These are phyloP conservation scores for Lepidium aucheri DNA, from an alignment of 345 rosid species.

Conservation along the genomic window DNA sequence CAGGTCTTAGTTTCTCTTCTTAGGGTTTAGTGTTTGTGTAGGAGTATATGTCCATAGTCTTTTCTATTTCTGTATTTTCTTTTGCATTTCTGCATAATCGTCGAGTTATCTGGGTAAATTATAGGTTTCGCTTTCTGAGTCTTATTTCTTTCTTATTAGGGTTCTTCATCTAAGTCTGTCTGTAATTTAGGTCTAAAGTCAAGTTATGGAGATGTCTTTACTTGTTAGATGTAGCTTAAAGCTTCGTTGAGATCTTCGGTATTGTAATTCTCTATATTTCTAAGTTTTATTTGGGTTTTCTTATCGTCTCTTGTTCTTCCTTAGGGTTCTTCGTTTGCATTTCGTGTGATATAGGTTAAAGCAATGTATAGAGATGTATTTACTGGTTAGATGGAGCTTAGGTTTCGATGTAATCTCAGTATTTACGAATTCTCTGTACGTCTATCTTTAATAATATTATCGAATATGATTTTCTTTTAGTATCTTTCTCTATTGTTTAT, in stretches of 20 bases:
- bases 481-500: not conserved
- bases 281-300: not conserved
- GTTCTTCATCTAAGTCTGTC: not conserved
- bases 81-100: not conserved
- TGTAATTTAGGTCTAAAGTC: not conserved
- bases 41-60: slow-evolving; percentile 16
- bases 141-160: not conserved
- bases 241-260: too few relatives aligned
- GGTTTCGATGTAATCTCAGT: slow-evolving; percentile 14
- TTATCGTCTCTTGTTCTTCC: too few relatives aligned
- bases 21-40: slow-evolving; percentile 26
- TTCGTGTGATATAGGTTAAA: not conserved
- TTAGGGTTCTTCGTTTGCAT: too few relatives aligned
- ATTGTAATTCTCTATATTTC: too few relatives aligned
- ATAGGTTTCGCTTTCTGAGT: not conserved
- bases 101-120: slow-evolving; percentile 1
- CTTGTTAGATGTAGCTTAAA: too few relatives aligned
- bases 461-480: not conserved
- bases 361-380: not conserved
- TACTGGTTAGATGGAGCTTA: not conserved
- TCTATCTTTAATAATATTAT: slow-evolving; percentile 11
- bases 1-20: slow-evolving; percentile 30
- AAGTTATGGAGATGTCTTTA: too few relatives aligned
- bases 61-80: not conserved
- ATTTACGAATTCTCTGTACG: slow-evolving; percentile 10